Evolutionary conservation across 2,329 filamentous ascomycete genomes (phyloP).

Genomic region (Stemphylium lycopersici): DNA sequence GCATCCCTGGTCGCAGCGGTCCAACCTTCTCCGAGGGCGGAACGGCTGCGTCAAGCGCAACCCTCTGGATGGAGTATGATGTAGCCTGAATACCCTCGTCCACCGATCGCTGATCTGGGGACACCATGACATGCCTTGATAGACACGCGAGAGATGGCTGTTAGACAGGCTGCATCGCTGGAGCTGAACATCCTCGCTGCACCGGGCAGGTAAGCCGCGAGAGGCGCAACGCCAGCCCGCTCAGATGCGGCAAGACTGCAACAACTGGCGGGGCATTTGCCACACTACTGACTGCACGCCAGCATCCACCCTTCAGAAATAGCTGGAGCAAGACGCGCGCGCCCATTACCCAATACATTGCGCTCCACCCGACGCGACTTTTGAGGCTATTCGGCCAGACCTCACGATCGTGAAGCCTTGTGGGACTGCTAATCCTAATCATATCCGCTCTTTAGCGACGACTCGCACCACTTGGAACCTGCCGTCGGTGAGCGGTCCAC

Average conservation of each 20-base stretch:
- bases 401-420: conserved; percentile 1
- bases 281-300: conserved; percentile 1
- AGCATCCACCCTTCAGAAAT: conserved; percentile 3
- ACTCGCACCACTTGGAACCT: conserved; percentile 3
- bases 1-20: conserved; percentile 8
- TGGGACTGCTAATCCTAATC: conserved; percentile 4
- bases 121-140: neutral
- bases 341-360: conserved; percentile 11
- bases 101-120: neutral
- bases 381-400: neutral
- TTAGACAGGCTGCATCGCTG: neutral
- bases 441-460: neutral
- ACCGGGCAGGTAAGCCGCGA: conserved; percentile 10
- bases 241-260: conserved; percentile 14
- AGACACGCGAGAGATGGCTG: neutral
- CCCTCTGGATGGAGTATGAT: conserved; percentile 10
- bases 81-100: neutral
- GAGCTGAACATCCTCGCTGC: neutral
- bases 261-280: conserved; percentile 17
- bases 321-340: conserved; percentile 8
- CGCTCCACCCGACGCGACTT: conserved; percentile 5
- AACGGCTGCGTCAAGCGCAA: conserved; percentile 18
- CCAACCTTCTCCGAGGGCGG: conserved; percentile 18
- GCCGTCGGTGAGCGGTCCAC: conserved; percentile 10
- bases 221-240: conserved; percentile 4